Base-by-base conservation (phyloP, 352 stramenopile genomes). In the Pythium diclinum region DNA sequence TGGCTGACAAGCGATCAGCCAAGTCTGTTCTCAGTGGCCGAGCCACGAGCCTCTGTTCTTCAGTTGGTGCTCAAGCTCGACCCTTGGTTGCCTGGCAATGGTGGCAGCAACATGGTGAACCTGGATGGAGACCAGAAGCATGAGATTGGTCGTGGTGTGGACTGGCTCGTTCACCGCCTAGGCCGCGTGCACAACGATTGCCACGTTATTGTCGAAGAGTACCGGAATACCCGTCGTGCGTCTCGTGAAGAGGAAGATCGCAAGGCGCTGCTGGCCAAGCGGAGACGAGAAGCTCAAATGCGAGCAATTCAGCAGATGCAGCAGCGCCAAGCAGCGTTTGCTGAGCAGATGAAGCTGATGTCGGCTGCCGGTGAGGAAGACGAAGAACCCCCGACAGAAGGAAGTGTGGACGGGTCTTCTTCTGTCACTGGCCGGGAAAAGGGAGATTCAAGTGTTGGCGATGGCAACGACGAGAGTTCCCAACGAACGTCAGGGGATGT, bases 81-180 rank as follows among this genome's bases (percentile, higher is more conserved):
- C 23, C 85, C 85, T 25, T 93, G 85, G 85, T 81, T 81, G 0
- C 61, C 56, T 34, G 76, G 74, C 9, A 77, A 78, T 23, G 74
- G 74, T 44, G 72, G 79, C 32, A 74, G 72, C 34, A 82, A 76
- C 19, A 83, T 79, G 71, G 79, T 82, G 16, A 82, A 81, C 34
- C 56, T 93, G 25, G 85, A 93, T 47, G 85, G 85, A 11, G 85
- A 93, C 62, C 85, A 91, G 55, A 93, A 93, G 59, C 85, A 93
- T 61, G 85, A 93, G 67, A 87, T 91, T 53, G 85, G 85, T 17
- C 82, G 85, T 46, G 85, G 80, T 0, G 76, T 93, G 32, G 85
- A 93, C 61, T 93, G 85, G 85, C 58, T 93, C 14, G 59, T 91
- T n/a, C 85, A 89, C 61, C 74, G 85, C 0, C 55, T 91, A 6